Base-by-base conservation (phyloP, 2,329 filamentous ascomycete species). In the Aspergillus tanneri region DNA sequence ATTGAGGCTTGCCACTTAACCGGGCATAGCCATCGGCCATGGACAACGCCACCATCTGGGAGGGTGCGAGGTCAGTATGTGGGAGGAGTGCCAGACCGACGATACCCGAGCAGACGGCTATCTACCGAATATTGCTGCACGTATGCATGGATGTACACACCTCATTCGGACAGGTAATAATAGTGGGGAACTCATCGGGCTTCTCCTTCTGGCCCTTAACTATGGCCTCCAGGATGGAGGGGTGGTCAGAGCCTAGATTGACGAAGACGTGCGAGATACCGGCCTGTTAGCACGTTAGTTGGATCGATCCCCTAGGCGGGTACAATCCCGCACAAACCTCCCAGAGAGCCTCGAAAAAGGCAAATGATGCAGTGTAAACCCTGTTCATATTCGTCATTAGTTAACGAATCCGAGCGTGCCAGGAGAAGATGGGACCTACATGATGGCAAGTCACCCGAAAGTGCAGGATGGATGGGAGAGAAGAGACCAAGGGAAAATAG, bases 1-100 rank as follows among this genome's bases (percentile, higher is more conserved):
- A 85, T 69, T 91, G 87, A 0, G 87, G 85, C 57, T 86, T 81
- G 44, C 82, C 81, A 5, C 84, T 88, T 28, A 88, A 68, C 23
- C 86, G 79, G 28, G 88, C 87, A 62, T 88, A 90, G 43, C 88
- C 88, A 66, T 92, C 88, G 11, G 88, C 88, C 85, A 90, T 88
- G 49, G 87, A 91, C 60, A 92, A 79, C 21, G 88, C 88, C 5
- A 91, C 87, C 87, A 91, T 91, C 83, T 89, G 55, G 22, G 21
- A 25, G 43, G 38, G 39, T 50, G 43, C 21, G 46, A 38, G n/a
- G n/a, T n/a, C n/a, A n/a, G n/a, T n/a, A 44, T 49, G 53, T 41
- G 49, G 55, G 45, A 50, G 55, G 49, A 53, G 49, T 34, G 21
- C n/a, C n/a, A 38, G 21, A 24, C 27, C 19, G 6, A 42, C 3